These are phyloP conservation scores for Fusarium humuli DNA, from an alignment of 2,329 filamentous ascomycete genomes.

Conservation along the genomic window DNA sequence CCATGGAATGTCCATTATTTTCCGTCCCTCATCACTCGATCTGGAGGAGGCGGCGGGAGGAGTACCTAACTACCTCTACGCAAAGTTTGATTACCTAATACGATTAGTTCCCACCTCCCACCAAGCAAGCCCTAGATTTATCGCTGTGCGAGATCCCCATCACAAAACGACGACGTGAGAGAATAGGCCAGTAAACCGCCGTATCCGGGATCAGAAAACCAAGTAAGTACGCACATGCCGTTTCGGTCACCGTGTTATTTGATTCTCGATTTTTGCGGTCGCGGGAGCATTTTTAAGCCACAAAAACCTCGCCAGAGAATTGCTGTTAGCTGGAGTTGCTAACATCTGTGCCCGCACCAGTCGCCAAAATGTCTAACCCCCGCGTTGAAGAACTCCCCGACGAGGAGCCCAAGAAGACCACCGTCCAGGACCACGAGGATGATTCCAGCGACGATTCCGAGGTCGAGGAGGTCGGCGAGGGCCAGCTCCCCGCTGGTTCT, in stretches of 20 bases:
- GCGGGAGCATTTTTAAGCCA: slow-evolving; percentile 32
- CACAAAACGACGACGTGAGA: slow-evolving; percentile 55
- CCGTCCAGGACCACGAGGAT: slow-evolving; percentile 77
- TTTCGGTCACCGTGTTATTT: slow-evolving; percentile 22
- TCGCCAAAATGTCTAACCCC: slow-evolving; percentile 89
- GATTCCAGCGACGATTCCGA: slow-evolving; percentile 80
- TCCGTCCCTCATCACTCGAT: slow-evolving; percentile 25
- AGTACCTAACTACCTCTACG: slow-evolving; percentile 1
- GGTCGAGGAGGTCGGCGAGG: slow-evolving; percentile 84
- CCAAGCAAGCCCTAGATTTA: slow-evolving; percentile 63
- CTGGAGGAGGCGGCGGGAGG: slow-evolving; percentile 18
- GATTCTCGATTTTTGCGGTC: slow-evolving; percentile 30
- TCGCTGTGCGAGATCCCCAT: slow-evolving; percentile 53
- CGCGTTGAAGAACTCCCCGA: slow-evolving; percentile 98
- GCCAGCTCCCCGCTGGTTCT: slow-evolving; percentile 82
- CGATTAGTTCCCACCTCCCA: slow-evolving; percentile 52
- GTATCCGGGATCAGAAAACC: slow-evolving; percentile 51
- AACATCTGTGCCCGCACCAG: slow-evolving; percentile 50
- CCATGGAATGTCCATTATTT: slow-evolving; percentile 4
- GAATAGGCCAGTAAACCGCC: slow-evolving; percentile 49
- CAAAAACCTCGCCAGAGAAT: slow-evolving; percentile 37
- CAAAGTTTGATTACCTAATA: slow-evolving; percentile 55
- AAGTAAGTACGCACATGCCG: slow-evolving; percentile 50
- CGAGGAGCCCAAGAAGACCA: slow-evolving; percentile 85
- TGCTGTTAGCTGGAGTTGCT: slow-evolving; percentile 39